Conservation (phyloP, 805 yeast genomes). For the Brettanomyces sp. region DNA sequence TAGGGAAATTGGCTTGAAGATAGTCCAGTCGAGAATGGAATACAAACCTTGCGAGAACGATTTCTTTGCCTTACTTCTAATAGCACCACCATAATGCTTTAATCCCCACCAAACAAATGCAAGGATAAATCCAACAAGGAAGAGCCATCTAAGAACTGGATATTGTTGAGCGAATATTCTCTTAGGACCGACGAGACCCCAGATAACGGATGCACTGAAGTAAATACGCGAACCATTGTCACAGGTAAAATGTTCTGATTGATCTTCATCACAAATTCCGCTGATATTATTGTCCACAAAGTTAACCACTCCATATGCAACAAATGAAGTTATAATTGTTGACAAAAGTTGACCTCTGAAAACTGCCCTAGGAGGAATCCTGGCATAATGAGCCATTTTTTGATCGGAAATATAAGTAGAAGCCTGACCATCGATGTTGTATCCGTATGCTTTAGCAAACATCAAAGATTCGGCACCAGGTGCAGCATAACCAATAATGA, state of each 20-base stretch:
- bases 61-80: slow-evolving; percentile 4
- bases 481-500: slow-evolving; percentile 54
- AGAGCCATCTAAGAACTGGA: slow-evolving; percentile 43
- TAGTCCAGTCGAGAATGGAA: slow-evolving; percentile 4
- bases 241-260: slow-evolving; percentile 38
- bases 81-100: slow-evolving; percentile 9
- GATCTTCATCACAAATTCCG: slow-evolving; percentile 34
- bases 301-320: slow-evolving; percentile 32
- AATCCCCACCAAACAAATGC: slow-evolving; percentile 33
- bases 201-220: slow-evolving; percentile 47
- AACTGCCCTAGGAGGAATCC: slow-evolving; percentile 52
- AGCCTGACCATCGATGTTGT: slow-evolving; percentile 45
- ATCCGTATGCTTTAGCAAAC: slow-evolving; percentile 52
- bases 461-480: slow-evolving; percentile 62
- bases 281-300: slow-evolving; percentile 31
- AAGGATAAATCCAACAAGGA: slow-evolving; percentile 51
- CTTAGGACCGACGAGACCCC: slow-evolving; percentile 63
- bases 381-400: slow-evolving; percentile 58
- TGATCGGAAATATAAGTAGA: slow-evolving; percentile 43
- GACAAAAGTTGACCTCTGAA: slow-evolving; percentile 42
- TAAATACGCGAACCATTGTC: slow-evolving; percentile 33
- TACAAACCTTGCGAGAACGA: slow-evolving; percentile 24
- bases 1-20: slow-evolving; percentile 15
- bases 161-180: slow-evolving; percentile 42
- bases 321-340: slow-evolving; percentile 34